Evolutionary conservation across 2,329 filamentous ascomycete genomes (phyloP).

Genomic region (Lasiodiplodia hormozganensis): DNA sequence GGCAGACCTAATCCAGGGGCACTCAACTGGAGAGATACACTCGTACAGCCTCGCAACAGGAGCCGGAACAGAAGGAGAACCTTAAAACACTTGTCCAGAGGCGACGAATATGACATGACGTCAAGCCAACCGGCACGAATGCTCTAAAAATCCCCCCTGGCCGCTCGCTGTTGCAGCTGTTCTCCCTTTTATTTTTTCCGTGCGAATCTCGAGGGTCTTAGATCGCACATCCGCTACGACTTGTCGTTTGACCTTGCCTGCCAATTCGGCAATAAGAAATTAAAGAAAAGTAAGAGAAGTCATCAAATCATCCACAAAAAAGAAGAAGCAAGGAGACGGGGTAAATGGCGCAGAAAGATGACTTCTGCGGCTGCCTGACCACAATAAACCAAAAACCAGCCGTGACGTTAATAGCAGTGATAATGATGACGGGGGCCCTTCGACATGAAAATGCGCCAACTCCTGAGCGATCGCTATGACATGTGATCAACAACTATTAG

Average conservation of each 20-base stretch:
- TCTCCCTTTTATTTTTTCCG: background rate
- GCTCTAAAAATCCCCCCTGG: background rate
- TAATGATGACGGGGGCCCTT: background rate
- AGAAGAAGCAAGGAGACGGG: background rate
- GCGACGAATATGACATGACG: background rate
- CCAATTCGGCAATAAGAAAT: background rate
- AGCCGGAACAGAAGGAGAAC: background rate
- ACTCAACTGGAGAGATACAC: background rate
- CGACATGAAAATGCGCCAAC: slow-evolving; percentile 6
- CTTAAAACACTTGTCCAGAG: background rate
- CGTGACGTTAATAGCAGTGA: background rate
- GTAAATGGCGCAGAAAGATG: background rate
- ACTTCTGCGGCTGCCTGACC: background rate
- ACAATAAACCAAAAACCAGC: slow-evolving; percentile 4
- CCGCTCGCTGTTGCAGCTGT: background rate
- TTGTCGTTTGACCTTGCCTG: background rate
- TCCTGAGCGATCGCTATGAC: slow-evolving; percentile 20
- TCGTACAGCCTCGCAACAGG: background rate
- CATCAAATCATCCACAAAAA: slow-evolving; percentile 20
- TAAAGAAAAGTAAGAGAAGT: slow-evolving; percentile 7
- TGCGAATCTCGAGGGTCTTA: background rate
- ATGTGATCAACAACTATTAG: slow-evolving; percentile 10
- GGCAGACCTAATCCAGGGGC: background rate
- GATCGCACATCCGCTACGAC: background rate
- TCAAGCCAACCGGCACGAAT: background rate